Evolutionary conservation across 306 rosid genomes (phyloP).

Genomic region (Cucurbita ficifolia): DNA sequence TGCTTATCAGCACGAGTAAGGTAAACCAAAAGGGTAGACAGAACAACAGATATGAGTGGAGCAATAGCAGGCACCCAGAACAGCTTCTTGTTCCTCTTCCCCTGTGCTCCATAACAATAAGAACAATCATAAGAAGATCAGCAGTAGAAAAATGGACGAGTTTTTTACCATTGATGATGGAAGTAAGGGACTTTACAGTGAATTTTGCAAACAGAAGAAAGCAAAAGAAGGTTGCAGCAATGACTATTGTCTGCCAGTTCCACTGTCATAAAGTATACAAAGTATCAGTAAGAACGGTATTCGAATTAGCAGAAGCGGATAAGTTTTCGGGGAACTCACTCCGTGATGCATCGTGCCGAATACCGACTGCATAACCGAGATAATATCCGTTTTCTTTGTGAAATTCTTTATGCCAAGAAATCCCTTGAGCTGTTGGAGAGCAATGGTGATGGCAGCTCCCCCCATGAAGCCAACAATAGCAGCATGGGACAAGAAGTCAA

Average conservation of each 20-base stretch:
- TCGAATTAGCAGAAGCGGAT: neutral
- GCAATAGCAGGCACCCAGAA: conserved; percentile 98
- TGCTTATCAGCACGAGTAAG: conserved; percentile 73
- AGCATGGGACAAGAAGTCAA: conserved; percentile 91
- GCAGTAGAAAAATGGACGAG: neutral
- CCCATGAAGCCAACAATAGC: conserved; percentile 96
- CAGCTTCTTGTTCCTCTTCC: conserved; percentile 56
- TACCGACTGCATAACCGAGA: conserved; percentile 59
- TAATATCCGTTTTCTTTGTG: conserved; percentile 59
- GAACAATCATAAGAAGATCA: conserved; percentile 1
- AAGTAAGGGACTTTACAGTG: conserved; percentile 35
- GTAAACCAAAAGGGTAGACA: conserved; percentile 73
- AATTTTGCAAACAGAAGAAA: conserved; percentile 57
- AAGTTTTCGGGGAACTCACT: conserved; percentile 22
- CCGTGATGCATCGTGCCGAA: conserved; percentile 52
- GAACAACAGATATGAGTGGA: conserved; percentile 64
- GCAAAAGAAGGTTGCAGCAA: conserved; percentile 50
- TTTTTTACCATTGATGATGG: neutral
- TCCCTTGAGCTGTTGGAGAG: conserved; percentile 94
- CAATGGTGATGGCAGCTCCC: conserved; percentile 95
- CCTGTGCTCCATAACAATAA: conserved; percentile 33
- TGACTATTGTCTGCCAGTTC: conserved; percentile 85
- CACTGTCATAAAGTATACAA: conserved; percentile 41
- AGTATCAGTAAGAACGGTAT: neutral
- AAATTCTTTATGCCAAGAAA: conserved; percentile 68